phyloP scores from a whole-genome alignment of 768 basidiomycete species.

The Boletus coccyginus region DNA sequence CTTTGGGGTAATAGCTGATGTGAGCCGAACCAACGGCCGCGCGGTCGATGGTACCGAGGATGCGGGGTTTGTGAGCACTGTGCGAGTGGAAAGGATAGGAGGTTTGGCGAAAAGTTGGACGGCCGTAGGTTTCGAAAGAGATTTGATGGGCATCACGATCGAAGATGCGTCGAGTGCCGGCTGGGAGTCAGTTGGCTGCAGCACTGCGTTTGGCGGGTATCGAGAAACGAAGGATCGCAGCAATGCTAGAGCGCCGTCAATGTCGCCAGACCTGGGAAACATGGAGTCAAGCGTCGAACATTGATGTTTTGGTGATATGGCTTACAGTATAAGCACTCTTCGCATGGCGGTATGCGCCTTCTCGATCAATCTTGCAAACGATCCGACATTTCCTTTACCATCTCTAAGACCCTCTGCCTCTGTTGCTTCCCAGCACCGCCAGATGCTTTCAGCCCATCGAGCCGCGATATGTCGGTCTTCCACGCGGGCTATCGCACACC shows the following conservation, averaged over 20 bases:
- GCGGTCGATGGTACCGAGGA: conserved; percentile 27
- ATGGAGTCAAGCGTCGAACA: neutral
- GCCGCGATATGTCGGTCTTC: conserved; percentile 49
- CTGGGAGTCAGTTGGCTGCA: conserved; percentile 28
- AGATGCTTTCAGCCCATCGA: conserved; percentile 58
- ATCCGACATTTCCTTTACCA: conserved; percentile 18
- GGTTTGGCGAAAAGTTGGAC: conserved; percentile 38
- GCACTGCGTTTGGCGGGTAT: conserved; percentile 60
- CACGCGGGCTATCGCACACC: conserved; percentile 45
- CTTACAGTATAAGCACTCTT: conserved; percentile 60
- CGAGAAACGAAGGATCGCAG: conserved; percentile 58
- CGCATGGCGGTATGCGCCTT: conserved; percentile 68
- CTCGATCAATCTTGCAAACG: conserved; percentile 56
- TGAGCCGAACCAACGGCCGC: conserved; percentile 71
- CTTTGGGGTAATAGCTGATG: conserved; percentile 51
- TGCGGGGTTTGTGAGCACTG: conserved; percentile 38
- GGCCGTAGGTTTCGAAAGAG: conserved; percentile 4
- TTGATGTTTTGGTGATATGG: conserved; percentile 3
- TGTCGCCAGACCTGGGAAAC: conserved; percentile 42
- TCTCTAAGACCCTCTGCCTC: conserved; percentile 39
- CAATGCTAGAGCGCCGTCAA: conserved; percentile 52
- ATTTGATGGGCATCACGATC: neutral
- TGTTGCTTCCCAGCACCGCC: conserved; percentile 57
- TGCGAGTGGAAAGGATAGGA: conserved; percentile 56
- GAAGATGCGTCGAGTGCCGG: neutral